Base-by-base conservation (phyloP, 2,329 filamentous ascomycete genomes). In the Rutstroemia sp. region DNA sequence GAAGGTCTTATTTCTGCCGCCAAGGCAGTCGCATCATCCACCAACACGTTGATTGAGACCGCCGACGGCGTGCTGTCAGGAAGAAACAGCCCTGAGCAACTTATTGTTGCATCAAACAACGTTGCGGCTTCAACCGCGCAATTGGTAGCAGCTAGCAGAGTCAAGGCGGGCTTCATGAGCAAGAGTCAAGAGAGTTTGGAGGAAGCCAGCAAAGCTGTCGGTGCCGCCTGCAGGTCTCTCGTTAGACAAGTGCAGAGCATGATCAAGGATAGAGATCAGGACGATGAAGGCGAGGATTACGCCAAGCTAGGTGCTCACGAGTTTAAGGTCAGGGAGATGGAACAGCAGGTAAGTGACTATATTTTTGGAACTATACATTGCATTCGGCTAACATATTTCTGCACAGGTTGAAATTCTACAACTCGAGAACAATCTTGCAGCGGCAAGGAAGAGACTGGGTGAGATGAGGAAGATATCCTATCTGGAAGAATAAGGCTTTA, bases 271-370 rank as follows among this genome's bases (percentile, higher is more conserved):
- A 85, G 89, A 67, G 85, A 89, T 70, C 80, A 82, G 60, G 89
- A 90, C 45, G 89, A 92, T 38, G 91, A 96, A 54, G 78, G 81
- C 51, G 84, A 95, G 21, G 94, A 99, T 72, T 99, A 97, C 73
- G 78, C 81, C 45, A 89, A 91, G 75, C 76, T 99, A 48, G 92
- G 89, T 60, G 84, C 87, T 34, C 92, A 96, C 73, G 94, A 99
- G 75, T 97, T 99, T 79, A 99, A 99, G 80, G 91, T 96, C 51
- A 82, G 87, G 66, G 92, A 99, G 76, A 99, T 99, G 94, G 94
- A 99, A 76, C 94, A 99, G 71, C 94, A 99, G 88, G 92, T 96
- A 79, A 67, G 81, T 79, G 42, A 40, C 57, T 5, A 38, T 5
- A 36, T 40, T 56, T 46, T 27, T 23, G 40, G 19, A 8, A 12